phyloP scores from a whole-genome alignment of 768 basidiomycete genomes.

The Boletus huronensis region DNA sequence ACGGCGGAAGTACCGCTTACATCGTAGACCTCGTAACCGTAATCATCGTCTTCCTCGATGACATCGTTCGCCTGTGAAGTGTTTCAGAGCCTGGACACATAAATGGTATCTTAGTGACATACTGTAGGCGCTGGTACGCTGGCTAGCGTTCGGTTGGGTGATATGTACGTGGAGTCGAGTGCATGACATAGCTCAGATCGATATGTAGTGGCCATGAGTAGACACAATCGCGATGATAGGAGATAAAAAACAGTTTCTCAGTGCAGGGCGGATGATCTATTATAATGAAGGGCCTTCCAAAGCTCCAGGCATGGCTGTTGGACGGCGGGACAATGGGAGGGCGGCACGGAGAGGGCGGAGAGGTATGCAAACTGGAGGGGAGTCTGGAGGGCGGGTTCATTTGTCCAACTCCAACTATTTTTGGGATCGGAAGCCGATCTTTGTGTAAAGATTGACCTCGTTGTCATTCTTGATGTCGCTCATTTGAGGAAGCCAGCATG shows the following conservation, averaged over 20 bases:
- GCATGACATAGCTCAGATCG: background rate
- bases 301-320: background rate
- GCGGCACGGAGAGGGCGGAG: background rate
- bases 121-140: background rate
- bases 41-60: background rate
- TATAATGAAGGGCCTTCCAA: constrained; percentile 1
- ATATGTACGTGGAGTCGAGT: background rate
- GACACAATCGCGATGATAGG: background rate
- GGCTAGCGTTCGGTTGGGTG: no score
- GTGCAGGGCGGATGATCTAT: no score
- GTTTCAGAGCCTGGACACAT: background rate
- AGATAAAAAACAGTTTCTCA: background rate
- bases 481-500: background rate
- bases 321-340: background rate
- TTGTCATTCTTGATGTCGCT: background rate
- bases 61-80: background rate
- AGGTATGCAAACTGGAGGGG: background rate
- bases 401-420: background rate
- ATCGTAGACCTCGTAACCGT: background rate
- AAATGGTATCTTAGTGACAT: background rate
- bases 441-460: background rate
- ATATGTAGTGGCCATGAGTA: background rate
- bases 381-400: background rate
- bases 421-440: no score
- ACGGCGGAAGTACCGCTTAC: background rate